phyloP scores from a whole-genome alignment of 192 early-diverging fungal genomes.

The Coemansia sp. region DNA sequence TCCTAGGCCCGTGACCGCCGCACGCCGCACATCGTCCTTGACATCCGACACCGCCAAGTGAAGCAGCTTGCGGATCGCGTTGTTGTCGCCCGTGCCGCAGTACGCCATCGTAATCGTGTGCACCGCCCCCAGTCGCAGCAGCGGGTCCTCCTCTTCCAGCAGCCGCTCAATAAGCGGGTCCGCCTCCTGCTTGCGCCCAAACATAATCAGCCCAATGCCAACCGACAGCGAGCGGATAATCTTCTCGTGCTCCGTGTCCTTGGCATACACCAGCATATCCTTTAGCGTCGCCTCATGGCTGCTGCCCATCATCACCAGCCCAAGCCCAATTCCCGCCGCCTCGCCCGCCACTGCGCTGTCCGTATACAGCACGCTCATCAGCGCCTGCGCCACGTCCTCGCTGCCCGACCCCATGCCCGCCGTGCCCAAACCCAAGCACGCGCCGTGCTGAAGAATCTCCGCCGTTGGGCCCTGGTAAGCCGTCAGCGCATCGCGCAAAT shows the following conservation, averaged over 20 bases:
- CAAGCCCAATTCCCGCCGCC: conserved; percentile 94
- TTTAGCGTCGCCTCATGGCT: conserved; percentile 73
- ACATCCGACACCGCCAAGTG: conserved; percentile 98
- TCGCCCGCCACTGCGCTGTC: conserved; percentile 98
- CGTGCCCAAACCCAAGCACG: conserved; percentile 88
- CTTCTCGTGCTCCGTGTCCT: conserved; percentile 99
- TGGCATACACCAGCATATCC: conserved; percentile 96
- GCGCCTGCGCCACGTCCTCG: conserved; percentile 80
- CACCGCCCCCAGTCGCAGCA: conserved; percentile 94
- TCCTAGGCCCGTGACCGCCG: conserved; percentile 93
- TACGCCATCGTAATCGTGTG: conserved; percentile 98
- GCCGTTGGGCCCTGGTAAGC: conserved; percentile 58
- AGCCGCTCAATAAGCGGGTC: conserved; percentile 86
- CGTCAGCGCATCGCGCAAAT: conserved; percentile 76
- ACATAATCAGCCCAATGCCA: conserved; percentile 95
- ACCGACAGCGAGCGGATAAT: conserved; percentile 95
- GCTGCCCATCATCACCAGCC: conserved; percentile 95
- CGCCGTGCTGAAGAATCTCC: conserved; percentile 96
- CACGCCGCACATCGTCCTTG: conserved; percentile 99
- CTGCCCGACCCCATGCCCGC: conserved; percentile 95
- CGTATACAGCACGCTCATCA: conserved; percentile 83
- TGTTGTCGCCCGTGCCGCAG: conserved; percentile 95
- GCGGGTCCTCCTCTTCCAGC: conserved; percentile 85
- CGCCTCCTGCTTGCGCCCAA: conserved; percentile 91
- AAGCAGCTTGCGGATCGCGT: conserved; percentile 86